These are phyloP conservation scores for Botrytis cinerea DNA, from an alignment of 2,329 filamentous ascomycete genomes.

Conservation along the genomic window DNA sequence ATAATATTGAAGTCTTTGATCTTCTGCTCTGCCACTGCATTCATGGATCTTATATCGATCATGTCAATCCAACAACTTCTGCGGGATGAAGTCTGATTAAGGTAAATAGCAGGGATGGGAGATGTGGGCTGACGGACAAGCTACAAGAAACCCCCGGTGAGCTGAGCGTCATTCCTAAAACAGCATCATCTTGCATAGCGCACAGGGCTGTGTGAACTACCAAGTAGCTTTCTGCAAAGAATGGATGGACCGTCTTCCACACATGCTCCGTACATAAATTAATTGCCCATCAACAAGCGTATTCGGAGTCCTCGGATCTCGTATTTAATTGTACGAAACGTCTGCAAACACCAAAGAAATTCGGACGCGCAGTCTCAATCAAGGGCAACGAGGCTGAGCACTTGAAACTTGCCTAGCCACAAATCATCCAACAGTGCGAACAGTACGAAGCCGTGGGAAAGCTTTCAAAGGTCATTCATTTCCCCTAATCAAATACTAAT, in stretches of 20 bases:
- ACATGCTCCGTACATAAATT: background rate
- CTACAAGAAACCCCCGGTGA: slow-evolving; percentile 4
- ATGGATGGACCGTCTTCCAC: background rate
- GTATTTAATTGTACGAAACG: background rate
- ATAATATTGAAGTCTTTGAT: background rate
- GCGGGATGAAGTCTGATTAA: slow-evolving; percentile 12
- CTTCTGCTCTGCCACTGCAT: background rate
- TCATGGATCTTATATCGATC: background rate
- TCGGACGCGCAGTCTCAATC: background rate
- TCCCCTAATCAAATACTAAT: slow-evolving; percentile 1
- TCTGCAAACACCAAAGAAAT: background rate
- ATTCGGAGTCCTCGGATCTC: slow-evolving; percentile 12
- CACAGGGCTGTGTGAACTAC: slow-evolving; percentile 4
- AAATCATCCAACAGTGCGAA: slow-evolving; percentile 11
- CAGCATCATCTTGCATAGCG: slow-evolving; percentile 1
- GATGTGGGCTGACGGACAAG: background rate
- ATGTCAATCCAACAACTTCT: background rate
- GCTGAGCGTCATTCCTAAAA: slow-evolving; percentile 5
- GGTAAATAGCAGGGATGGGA: slow-evolving; percentile 8
- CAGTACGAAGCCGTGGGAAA: background rate
- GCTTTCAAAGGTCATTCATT: slow-evolving; percentile 4
- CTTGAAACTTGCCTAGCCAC: slow-evolving; percentile 14
- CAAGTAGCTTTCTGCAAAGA: background rate
- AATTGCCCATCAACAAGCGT: background rate
- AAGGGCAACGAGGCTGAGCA: slow-evolving; percentile 21